Base-by-base conservation (phyloP, 495 filamentous ascomycete genomes). In the Aspergillus saccharolyticus region DNA sequence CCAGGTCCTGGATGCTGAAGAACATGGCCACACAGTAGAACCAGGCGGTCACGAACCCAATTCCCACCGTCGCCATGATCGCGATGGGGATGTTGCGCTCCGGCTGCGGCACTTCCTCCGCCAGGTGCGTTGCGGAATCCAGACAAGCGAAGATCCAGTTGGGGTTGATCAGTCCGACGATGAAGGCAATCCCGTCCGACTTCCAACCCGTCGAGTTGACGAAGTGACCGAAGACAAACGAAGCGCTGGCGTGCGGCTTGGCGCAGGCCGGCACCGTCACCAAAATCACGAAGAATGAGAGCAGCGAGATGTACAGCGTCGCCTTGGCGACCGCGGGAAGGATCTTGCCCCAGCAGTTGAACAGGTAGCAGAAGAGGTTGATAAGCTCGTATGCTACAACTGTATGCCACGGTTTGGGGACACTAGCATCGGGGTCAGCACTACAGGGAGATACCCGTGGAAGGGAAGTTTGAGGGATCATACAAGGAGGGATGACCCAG, bases 181-280 rank as follows among this genome's bases (percentile, higher is more conserved):
- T 84, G 68, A 86, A 86, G n/a, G 81, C 83, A 53, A 86, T 85
- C 14, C 75, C 81, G 51, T 78, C 75, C 12, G 73, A 68, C 16
- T 66, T 59, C 84, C 83, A 87, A 15, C 84, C 83, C 1, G 83
- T 85, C 52, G 79, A 76, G 62, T 87, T 86, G 65, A 80, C 74
- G 62, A 84, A 86, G 53, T 73, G 79, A 4, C 77, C 77, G 59
- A 87, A 87, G 46, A 87, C 84, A 63, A 85, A 87, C 22, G 74
- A 71, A 22, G 80, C 75, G 19, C 71, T 66, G 51, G 82, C 75
- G 57, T 84, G 78, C 2, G 80, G 74, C 0, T 75, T 71, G n/a
- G 83, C 78, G 50, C 74, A 76, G 5, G 80, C 76, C 2, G 81
- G 76, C 1, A 85, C 80, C 0, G 75, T 75, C 63, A 86, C 74